These are phyloP conservation scores for Theileria annulata DNA, from an alignment of 169 alveolate species.

Conservation along the genomic window DNA sequence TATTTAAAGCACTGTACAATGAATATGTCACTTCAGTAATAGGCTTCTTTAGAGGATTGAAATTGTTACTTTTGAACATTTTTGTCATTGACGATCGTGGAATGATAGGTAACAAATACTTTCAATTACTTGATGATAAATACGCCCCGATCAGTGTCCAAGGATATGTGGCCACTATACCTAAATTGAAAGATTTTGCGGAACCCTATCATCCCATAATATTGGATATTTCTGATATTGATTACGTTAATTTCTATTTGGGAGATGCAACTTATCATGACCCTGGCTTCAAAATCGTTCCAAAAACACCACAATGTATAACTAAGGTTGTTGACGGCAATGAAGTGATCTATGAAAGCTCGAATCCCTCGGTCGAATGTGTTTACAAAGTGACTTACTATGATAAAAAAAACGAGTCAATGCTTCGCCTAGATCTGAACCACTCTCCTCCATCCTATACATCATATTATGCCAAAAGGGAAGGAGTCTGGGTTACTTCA, in stretches of 20 bases:
- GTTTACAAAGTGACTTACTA: not conserved
- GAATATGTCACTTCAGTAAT: not conserved
- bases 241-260: not conserved
- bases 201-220: not conserved
- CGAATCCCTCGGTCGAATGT: not conserved
- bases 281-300: slow-evolving; percentile 4
- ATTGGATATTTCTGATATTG: not conserved
- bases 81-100: not conserved
- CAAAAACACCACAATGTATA: not conserved
- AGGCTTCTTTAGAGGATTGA: not conserved
- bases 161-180: not conserved
- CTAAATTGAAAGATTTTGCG: not conserved
- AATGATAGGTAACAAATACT: not conserved
- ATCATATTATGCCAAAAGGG: not conserved
- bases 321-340: not conserved
- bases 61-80: not conserved
- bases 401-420: not conserved
- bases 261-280: not conserved
- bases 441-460: not conserved
- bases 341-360: not conserved
- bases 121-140: not conserved
- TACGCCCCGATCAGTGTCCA: not conserved
- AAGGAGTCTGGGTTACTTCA: not conserved
- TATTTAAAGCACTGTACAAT: not conserved
- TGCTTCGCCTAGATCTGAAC: not conserved